Conservation (phyloP, 2,329 filamentous ascomycete species). For the Achaetomium macrosporum region DNA sequence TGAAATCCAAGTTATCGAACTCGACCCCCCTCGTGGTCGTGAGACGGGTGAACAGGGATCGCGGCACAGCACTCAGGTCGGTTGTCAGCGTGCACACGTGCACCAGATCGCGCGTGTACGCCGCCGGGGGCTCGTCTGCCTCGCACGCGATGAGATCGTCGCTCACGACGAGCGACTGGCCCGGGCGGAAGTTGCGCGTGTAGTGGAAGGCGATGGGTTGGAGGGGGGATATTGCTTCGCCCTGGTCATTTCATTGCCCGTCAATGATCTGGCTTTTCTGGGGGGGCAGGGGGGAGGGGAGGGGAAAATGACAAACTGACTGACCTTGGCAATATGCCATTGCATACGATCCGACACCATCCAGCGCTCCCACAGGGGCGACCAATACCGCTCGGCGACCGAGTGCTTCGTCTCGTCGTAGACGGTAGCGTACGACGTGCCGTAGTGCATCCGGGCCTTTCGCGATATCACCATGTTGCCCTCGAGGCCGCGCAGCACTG, state of each 20-base stretch:
- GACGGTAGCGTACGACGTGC: conserved; percentile 73
- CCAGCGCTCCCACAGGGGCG: conserved; percentile 72
- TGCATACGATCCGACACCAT: conserved; percentile 81
- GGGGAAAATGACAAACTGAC: conserved; percentile 22
- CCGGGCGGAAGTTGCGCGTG: conserved; percentile 75
- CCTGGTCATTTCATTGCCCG: conserved; percentile 38
- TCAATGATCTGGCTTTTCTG: neutral
- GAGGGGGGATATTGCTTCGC: conserved; percentile 67
- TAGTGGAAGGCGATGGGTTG: conserved; percentile 77
- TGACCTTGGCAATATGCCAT: conserved; percentile 75
- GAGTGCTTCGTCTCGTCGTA: conserved; percentile 72
- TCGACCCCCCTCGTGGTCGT: conserved; percentile 75
- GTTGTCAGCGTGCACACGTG: conserved; percentile 78
- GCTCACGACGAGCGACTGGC: conserved; percentile 70
- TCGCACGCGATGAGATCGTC: conserved; percentile 76
- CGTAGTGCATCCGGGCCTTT: conserved; percentile 70
- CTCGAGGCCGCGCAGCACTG: conserved; percentile 67
- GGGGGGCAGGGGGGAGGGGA: neutral
- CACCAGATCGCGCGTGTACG: conserved; percentile 56
- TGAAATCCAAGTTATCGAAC: conserved; percentile 78
- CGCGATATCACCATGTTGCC: conserved; percentile 74
- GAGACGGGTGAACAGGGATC: conserved; percentile 65
- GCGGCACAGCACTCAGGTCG: conserved; percentile 68
- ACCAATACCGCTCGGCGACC: conserved; percentile 71
- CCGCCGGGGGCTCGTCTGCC: conserved; percentile 57